Conservation (phyloP, 257 asterid species). For the Rubia yunnanensis region DNA sequence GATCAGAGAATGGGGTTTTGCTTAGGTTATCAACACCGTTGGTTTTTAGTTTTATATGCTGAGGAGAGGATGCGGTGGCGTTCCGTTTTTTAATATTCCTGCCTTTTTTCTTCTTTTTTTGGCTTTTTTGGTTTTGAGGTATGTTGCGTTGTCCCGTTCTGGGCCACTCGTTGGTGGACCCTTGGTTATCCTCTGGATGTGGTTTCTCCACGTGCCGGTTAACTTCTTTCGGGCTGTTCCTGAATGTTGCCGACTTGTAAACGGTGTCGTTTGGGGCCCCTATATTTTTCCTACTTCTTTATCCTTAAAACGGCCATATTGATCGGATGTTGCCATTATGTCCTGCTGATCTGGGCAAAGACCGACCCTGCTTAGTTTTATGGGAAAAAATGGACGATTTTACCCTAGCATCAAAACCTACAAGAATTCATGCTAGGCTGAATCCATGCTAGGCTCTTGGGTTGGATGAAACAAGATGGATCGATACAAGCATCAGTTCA, state of each 20-base stretch:
- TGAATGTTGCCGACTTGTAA: neutral
- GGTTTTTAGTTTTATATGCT: constrained; percentile 20
- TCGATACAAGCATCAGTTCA: too few species aligned
- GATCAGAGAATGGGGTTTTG: constrained; percentile 43
- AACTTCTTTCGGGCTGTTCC: neutral
- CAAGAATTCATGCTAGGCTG: too few species aligned
- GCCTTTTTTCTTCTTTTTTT: neutral
- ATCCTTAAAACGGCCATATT: too few species aligned
- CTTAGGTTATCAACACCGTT: constrained; percentile 67
- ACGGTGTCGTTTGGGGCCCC: neutral
- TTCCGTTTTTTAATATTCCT: neutral
- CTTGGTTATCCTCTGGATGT: neutral
- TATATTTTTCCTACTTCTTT: too few species aligned
- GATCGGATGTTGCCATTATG: too few species aligned
- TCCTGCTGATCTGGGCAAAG: too few species aligned
- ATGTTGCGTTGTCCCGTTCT: neutral
- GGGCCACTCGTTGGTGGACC: neutral
- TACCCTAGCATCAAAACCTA: too few species aligned
- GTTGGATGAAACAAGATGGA: too few species aligned
- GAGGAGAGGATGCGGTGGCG: neutral
- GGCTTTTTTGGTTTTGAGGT: neutral
- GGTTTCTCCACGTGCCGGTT: neutral
- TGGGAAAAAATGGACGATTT: too few species aligned
- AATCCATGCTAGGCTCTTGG: too few species aligned
- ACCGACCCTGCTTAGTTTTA: too few species aligned